Base-by-base conservation (phyloP, 441 rosid genomes). In the Erodium moschatum region DNA sequence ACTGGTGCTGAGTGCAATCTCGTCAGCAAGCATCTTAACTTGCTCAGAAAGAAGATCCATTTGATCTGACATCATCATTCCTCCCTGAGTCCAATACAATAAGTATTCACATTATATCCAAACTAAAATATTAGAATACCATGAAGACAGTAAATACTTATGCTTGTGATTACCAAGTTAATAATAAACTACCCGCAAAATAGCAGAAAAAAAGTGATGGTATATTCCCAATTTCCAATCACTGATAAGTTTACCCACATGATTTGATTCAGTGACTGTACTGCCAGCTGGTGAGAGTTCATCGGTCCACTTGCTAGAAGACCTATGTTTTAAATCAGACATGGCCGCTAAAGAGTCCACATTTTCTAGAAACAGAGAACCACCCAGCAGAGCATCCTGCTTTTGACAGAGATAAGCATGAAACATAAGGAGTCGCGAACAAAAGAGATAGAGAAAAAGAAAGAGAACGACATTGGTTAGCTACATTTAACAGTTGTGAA, bases 1-100 rank as follows among this genome's bases (percentile, higher is more conserved):
- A 80, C 99, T 96, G 12, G 85, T 86, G 80, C 98, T 80, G 74
- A 96, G 88, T 61, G 98, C 99, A 76, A 96, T 86, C 84, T 96
- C 99, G 74, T 88, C 99, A 68, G 99, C 97, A 78, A 92, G 96
- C 97, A 96, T 89, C 81, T 96, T 96, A 72, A 92, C 97, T 82
- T 96, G 99, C 85, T 96, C 98, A 64, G 84, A 94, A 31, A 90
- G 84, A 75, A 96, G 98, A 75, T 96, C 99, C 84, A 89, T 92
- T 84, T 96, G 93, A 82, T 96, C 98, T 60, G 92, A 85, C 64
- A 50, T 69, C 10, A 96, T 79, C 80, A 92, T 79, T 72, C 76
- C 79, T 65, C 85, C 90, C 99, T 95, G 79, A 60, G 79, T 66
- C 31, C 19, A 64, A 64, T 52, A 65, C 44, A 40, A 1, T 9